A percentile compares a stretch with the other conserved stretches of the same genome.
Conservation (phyloP, 768 basidiomycete species). For the Suillus cothurnatus region DNA sequence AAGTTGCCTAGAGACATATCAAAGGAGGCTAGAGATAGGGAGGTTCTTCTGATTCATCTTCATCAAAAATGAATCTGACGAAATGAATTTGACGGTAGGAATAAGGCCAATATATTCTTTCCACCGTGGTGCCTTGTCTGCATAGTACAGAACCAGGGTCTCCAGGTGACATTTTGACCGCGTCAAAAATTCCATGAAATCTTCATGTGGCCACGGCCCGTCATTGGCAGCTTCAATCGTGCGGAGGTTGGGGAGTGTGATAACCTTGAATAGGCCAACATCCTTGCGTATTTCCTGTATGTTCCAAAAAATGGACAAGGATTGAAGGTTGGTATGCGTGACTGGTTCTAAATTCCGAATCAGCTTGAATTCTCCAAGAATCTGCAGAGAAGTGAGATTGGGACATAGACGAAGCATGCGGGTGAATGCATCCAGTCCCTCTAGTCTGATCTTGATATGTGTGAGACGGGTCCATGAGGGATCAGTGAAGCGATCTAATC, state of each 20-base stretch:
- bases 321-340: background rate
- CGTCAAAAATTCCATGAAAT: conserved; percentile 20
- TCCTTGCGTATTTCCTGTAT: no score
- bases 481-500: background rate
- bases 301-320: background rate
- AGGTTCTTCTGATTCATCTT: no score
- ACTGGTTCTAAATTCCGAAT: background rate
- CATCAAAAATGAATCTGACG: no score
- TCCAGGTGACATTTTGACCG: conserved; percentile 24
- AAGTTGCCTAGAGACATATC: no score
- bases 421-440: conserved; percentile 5
- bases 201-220: conserved; percentile 17
- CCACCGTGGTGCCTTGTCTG: no score
- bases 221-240: conserved; percentile 12
- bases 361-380: background rate
- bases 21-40: no score
- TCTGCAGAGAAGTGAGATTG: background rate
- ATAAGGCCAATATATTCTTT: background rate
- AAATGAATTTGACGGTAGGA: no score
- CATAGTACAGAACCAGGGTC: background rate
- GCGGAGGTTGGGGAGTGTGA: conserved; percentile 19
- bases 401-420: background rate
- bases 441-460: conserved; percentile 9
- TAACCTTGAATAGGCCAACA: conserved; percentile 9
- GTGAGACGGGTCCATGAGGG: conserved; percentile 16